These are phyloP conservation scores for Creolimax fragrantissima DNA, from an alignment of 78 protist genomes.

Conservation along the genomic window DNA sequence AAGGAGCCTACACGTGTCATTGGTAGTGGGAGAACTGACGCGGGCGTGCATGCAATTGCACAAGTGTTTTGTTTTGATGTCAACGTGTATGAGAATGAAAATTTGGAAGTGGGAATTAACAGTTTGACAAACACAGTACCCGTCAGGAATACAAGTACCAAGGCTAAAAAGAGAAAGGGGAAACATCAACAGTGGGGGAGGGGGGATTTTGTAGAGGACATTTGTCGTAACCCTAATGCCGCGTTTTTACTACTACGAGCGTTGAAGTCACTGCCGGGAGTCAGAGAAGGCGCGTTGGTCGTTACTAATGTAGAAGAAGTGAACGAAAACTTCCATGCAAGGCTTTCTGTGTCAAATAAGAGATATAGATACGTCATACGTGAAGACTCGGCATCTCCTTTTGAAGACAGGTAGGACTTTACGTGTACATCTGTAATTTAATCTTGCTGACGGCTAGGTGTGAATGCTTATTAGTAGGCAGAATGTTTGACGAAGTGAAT, in stretches of 20 bases:
- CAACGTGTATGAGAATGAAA: background rate
- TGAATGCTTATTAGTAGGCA: too few species aligned
- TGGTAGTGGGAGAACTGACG: background rate
- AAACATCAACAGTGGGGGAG: background rate
- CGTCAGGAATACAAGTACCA: background rate
- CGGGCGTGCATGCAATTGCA: conserved; percentile 5
- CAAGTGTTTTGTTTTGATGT: conserved; percentile 2
- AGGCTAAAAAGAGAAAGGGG: background rate
- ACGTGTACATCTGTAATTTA: too few species aligned
- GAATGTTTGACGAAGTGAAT: too few species aligned
- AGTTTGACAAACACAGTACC: background rate
- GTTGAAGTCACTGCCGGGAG: background rate
- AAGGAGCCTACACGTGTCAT: background rate
- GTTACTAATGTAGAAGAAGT: background rate
- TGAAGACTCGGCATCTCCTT: background rate
- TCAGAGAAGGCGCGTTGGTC: background rate
- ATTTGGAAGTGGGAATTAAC: background rate
- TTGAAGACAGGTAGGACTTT: background rate
- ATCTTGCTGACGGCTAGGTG: too few species aligned
- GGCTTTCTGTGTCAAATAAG: background rate
- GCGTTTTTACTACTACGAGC: background rate
- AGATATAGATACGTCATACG: background rate
- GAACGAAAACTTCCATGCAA: background rate
- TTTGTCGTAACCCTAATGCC: background rate
- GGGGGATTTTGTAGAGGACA: background rate